Evolutionary conservation across 1,284 basidiomycete genomes (phyloP), one percentile per base, ranked within the genome.

Genomic region (Ganoderma resinaceum): DNA sequence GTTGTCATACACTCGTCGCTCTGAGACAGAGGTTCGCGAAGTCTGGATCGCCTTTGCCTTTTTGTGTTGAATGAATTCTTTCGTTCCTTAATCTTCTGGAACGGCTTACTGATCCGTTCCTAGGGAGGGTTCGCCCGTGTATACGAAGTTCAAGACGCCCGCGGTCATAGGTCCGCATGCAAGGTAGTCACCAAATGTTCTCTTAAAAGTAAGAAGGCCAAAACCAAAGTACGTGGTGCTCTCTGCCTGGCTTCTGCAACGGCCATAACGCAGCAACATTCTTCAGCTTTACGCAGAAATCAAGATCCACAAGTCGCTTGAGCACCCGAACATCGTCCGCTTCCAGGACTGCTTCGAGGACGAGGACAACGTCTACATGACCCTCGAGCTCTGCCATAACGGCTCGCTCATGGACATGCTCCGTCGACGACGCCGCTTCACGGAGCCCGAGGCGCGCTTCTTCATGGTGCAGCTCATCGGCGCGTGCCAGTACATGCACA

Each of bases 321-420:
- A 91, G 43, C 97, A 99, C 77, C 94, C 96, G 31, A 96, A 99
- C 81, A 94, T 99, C 70, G 96, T 99, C 70, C 83, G 85, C 23
- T 99, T 99, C 79, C 87, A 94, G 67, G 96, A 98, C 73, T 97
- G 96, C 80, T 99, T 99, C 78, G 97, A 99, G 81, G 97, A 98
- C 78, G 87, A 91, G 11, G 91, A 95, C 63, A 97, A 99, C 79
- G 97, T 99, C 31, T 99, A 99, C 82, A 98, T 99, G 91, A 92
- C 93, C 11, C 90, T 99, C 62, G 97, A 98, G 77, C 87, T 99
- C 7, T 99, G 97, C 81, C 86, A 91, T 46, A 93, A 93, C 66
- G 97, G 98, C 37, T 93, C 91, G 6, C 87, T 92, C 69, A 90
- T 99, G 93, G 96, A 98, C 80, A 90, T 99, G 81, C 89, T 99